Evolutionary conservation across 2,329 filamentous ascomycete genomes (phyloP).

Genomic region (Colletotrichum filicis): DNA sequence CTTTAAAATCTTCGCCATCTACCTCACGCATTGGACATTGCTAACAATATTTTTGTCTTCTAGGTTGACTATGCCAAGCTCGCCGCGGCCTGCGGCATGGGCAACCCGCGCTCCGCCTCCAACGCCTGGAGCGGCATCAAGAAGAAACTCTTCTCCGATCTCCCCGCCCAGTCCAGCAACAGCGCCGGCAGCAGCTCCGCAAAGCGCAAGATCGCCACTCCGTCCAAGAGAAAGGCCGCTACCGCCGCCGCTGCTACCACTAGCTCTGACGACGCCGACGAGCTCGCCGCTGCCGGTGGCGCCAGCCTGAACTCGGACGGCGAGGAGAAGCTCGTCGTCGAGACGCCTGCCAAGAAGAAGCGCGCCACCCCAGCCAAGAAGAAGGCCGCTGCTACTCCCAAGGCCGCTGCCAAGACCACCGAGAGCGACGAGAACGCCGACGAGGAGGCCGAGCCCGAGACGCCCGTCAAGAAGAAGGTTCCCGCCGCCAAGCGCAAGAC

Average conservation of each 20-base stretch:
- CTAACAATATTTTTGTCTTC: background rate
- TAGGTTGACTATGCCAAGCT: slow-evolving; percentile 42
- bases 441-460: slow-evolving; percentile 1
- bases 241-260: background rate
- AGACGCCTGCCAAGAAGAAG: slow-evolving; percentile 26
- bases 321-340: slow-evolving; percentile 24
- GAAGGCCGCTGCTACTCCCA: background rate
- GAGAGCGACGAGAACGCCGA: slow-evolving; percentile 7
- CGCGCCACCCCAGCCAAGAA: slow-evolving; percentile 18
- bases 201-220: slow-evolving; percentile 37
- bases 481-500: slow-evolving; percentile 12
- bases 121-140: slow-evolving; percentile 41
- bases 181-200: slow-evolving; percentile 23
- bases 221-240: slow-evolving; percentile 14
- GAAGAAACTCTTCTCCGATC: slow-evolving; percentile 39
- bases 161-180: slow-evolving; percentile 7
- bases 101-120: slow-evolving; percentile 38
- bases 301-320: background rate
- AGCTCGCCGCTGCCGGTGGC: background rate
- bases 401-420: background rate
- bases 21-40: background rate
- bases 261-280: background rate
- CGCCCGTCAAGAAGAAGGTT: slow-evolving; percentile 34
- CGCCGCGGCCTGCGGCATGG: slow-evolving; percentile 38
- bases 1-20: background rate